phyloP scores from a whole-genome alignment of 352 stramenopile genomes.

The Aphanomyces stellatus region DNA sequence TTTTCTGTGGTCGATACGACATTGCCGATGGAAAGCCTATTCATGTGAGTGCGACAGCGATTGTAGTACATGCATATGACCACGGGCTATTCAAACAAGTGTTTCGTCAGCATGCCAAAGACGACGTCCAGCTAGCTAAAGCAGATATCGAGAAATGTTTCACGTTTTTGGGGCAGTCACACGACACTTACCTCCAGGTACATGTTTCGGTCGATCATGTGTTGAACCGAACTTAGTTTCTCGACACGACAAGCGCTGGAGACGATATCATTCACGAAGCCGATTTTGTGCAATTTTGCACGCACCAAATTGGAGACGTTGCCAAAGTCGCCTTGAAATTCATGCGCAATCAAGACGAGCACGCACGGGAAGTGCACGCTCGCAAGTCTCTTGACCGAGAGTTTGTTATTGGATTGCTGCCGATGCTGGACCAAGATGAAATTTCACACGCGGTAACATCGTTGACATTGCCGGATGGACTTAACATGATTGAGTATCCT shows the following conservation, averaged over 20 bases:
- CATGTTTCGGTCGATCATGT: no score
- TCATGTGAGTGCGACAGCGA: neutral
- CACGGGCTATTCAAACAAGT: neutral
- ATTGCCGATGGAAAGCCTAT: neutral
- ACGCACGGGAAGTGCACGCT: neutral
- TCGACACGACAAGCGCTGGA: no score
- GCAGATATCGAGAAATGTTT: neutral
- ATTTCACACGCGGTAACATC: neutral
- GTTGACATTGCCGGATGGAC: neutral
- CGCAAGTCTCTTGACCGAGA: neutral
- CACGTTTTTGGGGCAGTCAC: neutral
- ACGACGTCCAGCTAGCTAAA: no score
- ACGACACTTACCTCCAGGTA: no score
- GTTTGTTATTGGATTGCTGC: neutral
- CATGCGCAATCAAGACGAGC: neutral
- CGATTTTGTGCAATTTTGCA: neutral
- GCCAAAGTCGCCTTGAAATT: neutral
- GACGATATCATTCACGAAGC: no score
- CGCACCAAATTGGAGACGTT: neutral
- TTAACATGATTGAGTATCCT: neutral
- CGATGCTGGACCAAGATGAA: neutral
- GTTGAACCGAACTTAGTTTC: neutral
- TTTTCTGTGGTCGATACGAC: slow-evolving; percentile 1
- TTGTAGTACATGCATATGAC: neutral
- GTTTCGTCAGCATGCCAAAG: neutral